A percentile compares a stretch with the other conserved stretches of the same genome.
Conservation (phyloP, 768 basidiomycete species). For the Pleurotus cornucopiae region DNA sequence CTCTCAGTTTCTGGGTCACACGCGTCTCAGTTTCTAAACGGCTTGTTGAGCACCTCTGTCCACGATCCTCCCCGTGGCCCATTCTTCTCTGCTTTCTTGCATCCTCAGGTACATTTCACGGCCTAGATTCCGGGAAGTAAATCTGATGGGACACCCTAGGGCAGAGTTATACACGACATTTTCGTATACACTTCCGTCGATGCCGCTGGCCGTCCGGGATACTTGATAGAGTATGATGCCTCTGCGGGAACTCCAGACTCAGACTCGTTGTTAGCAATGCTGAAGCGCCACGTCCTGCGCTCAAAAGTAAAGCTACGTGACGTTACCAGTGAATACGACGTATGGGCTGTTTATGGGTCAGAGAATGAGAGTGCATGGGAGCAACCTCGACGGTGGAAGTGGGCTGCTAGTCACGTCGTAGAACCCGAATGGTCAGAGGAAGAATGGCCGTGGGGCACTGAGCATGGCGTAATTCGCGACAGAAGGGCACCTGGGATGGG, state of each 20-base stretch:
- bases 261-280: constrained; percentile 58
- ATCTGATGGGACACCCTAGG: constrained; percentile 41
- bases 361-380: constrained; percentile 28
- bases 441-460: constrained; percentile 58
- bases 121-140: constrained; percentile 8
- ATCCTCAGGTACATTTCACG: constrained; percentile 61
- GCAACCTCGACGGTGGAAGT: constrained; percentile 35
- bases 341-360: constrained; percentile 80
- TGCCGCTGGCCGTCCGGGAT: constrained; percentile 39
- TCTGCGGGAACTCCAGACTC: constrained; percentile 27
- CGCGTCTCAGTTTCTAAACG: constrained; percentile 78
- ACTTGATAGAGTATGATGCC: constrained; percentile 70
- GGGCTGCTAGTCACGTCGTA: constrained; percentile 67
- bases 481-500: constrained; percentile 79
- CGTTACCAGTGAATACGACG: constrained; percentile 71
- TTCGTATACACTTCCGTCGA: constrained; percentile 70
- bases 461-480: constrained; percentile 52
- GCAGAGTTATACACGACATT: constrained; percentile 83
- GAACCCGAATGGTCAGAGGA: constrained; percentile 67
- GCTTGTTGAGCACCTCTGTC: constrained; percentile 56
- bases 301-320: constrained; percentile 84
- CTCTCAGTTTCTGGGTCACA: constrained; percentile 80
- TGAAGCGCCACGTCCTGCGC: constrained; percentile 84
- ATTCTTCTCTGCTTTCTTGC: constrained; percentile 69
- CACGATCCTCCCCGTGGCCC: constrained; percentile 41